Conservation (phyloP, 2,329 filamentous ascomycete genomes). For the Fusarium chuoi region DNA sequence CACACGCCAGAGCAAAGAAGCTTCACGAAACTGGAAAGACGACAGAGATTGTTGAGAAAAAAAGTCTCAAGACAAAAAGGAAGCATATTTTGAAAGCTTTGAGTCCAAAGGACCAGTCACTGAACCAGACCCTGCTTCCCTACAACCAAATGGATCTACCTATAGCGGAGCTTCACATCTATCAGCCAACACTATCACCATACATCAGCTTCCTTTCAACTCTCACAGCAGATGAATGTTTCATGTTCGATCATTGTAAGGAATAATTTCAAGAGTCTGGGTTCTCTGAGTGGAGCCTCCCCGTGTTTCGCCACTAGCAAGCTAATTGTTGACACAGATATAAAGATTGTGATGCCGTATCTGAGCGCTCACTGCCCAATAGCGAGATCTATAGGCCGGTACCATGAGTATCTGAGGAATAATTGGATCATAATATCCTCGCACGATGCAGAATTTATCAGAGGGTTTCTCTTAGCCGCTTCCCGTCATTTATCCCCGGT, state of each 20-base stretch:
- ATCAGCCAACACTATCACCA: neutral
- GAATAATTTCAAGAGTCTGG: accelerated
- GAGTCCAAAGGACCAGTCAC: accelerated
- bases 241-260: neutral
- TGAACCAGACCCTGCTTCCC: neutral
- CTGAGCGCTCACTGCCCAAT: neutral
- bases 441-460: neutral
- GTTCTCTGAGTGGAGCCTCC: accelerated
- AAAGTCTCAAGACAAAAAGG: too few relatives aligned
- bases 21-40: neutral
- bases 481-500: neutral
- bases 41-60: too few relatives aligned
- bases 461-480: neutral
- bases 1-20: neutral
- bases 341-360: neutral
- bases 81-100: accelerated
- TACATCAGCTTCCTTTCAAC: neutral
- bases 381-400: neutral
- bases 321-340: neutral
- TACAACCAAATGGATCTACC: neutral
- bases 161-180: neutral
- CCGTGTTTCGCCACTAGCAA: too few relatives aligned
- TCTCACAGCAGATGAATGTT: neutral
- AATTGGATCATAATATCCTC: neutral
- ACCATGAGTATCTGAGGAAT: accelerated